Evolutionary conservation across 257 asterid genomes (phyloP).

Genomic region (Nicotiana sylvestris): DNA sequence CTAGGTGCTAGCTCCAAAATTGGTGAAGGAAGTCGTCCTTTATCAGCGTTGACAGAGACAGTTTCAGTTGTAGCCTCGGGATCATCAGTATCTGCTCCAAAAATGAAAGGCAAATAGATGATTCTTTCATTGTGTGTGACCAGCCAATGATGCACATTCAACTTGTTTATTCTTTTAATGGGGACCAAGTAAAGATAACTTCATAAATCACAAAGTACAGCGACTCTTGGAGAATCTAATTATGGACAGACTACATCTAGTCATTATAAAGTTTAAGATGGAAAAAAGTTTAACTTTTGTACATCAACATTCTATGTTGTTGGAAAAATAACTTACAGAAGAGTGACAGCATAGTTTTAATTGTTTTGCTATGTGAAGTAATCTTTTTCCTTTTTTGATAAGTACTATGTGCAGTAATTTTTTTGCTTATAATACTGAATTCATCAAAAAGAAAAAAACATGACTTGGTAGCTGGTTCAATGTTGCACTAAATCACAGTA

Average conservation of each 20-base stretch:
- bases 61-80: background rate
- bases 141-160: background rate
- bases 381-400: background rate
- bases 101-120: background rate
- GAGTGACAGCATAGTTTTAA: background rate
- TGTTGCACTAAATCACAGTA: background rate
- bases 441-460: background rate
- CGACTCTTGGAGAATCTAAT: background rate
- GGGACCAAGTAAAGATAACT: background rate
- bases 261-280: background rate
- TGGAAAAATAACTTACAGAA: background rate
- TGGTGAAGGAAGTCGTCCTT: background rate
- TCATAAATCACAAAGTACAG: background rate
- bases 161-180: background rate
- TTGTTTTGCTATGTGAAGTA: background rate
- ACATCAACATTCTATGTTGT: background rate
- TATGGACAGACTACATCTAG: background rate
- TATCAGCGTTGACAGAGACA: background rate
- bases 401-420: background rate
- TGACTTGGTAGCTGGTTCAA: background rate
- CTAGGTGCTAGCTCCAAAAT: background rate
- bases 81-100: constrained; percentile 14
- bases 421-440: background rate
- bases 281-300: background rate
- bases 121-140: background rate